Base-by-base conservation (phyloP, 768 basidiomycete species). In the Tephrocybe rancida region DNA sequence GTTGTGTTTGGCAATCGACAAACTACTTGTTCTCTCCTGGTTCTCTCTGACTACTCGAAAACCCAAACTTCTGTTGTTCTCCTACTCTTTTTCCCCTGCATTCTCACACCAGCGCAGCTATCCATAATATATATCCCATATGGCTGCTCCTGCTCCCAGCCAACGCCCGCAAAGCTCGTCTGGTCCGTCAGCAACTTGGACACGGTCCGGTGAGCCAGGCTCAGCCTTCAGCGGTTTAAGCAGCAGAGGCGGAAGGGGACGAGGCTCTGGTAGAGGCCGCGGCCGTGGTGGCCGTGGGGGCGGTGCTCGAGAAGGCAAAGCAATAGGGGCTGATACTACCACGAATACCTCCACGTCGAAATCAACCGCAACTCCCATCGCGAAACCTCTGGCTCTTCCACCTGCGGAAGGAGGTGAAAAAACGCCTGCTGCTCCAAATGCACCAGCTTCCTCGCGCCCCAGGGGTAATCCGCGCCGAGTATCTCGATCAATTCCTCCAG, bases 221-320 rank as follows among this genome's bases (percentile, higher is more conserved):
- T 71, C 77, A 29, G 73, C 80, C 29, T 81, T 80, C 58, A 75
- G 70, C 60, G 78, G 79, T 41, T 63, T 75, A 26, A 67, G 69
- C 58, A 73, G 71, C 48, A 59, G 65, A 47, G 68, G 70, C 18
- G 65, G 76, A 58, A 71, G 73, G 18, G 67, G 69, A 9, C 61
- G 60, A 19, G 59, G 67, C 34, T 61, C 75, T 56, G 67, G 72
- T 48, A 64, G 74, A 22, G 70, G 76, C 50, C 71, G 74, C 32
- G 64, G 73, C 16, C 61, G 72, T 34, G 64, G 67, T 19, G 61
- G 67, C 32, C 64, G 73, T 16, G 61, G 72, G 30, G 64, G 67
- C 19, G 61, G 67, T 50, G 54, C 41, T 30, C 56, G 64, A 46
- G 62, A 65, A 54, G 53, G 50, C 13, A 64, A 61, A 38, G 50